Percentiles rank a stretch among this genome's conserved stretches.
Evolutionary conservation across 768 basidiomycete species (phyloP).

Genomic region (Tulasnella sp.): DNA sequence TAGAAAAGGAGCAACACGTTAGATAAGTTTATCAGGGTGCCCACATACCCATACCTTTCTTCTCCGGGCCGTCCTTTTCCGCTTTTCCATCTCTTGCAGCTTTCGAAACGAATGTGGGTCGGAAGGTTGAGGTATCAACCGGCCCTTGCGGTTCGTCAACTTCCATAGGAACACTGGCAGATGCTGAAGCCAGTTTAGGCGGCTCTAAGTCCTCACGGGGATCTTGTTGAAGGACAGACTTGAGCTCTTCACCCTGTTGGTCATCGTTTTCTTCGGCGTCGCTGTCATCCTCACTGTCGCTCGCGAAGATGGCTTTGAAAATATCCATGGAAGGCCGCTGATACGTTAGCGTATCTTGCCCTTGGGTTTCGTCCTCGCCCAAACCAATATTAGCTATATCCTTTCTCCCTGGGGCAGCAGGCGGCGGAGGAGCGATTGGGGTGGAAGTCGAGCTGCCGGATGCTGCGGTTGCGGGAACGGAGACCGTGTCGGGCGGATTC

Average conservation of each 20-base stretch:
- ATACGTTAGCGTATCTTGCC: slow-evolving; percentile 82
- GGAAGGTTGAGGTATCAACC: slow-evolving; percentile 70
- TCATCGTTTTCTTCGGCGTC: slow-evolving; percentile 51
- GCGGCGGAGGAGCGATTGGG: not conserved
- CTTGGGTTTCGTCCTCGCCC: slow-evolving; percentile 89
- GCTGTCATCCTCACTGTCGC: slow-evolving; percentile 83
- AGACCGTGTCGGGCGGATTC: not conserved
- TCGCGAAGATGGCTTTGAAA: slow-evolving; percentile 98
- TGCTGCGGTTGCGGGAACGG: not conserved
- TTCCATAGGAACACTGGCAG: slow-evolving; percentile 30
- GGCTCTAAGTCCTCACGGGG: slow-evolving; percentile 21
- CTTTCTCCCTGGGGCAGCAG: slow-evolving; percentile 19
- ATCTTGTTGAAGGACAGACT: slow-evolving; percentile 21
- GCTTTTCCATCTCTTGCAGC: slow-evolving; percentile 40
- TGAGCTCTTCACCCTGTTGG: not conserved
- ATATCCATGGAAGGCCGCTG: slow-evolving; percentile 84
- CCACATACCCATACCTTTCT: slow-evolving; percentile 69
- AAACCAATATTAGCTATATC: slow-evolving; percentile 80
- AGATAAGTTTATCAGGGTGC: slow-evolving; percentile 59
- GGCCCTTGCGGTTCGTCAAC: slow-evolving; percentile 16
- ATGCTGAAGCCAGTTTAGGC: slow-evolving; percentile 18
- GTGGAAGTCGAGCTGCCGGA: not conserved
- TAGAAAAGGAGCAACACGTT: slow-evolving; percentile 37
- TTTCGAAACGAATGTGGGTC: slow-evolving; percentile 81
- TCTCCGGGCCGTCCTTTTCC: slow-evolving; percentile 45